These are phyloP conservation scores for Daldinia vernicosa DNA, from an alignment of 495 filamentous ascomycete genomes.

Conservation along the genomic window DNA sequence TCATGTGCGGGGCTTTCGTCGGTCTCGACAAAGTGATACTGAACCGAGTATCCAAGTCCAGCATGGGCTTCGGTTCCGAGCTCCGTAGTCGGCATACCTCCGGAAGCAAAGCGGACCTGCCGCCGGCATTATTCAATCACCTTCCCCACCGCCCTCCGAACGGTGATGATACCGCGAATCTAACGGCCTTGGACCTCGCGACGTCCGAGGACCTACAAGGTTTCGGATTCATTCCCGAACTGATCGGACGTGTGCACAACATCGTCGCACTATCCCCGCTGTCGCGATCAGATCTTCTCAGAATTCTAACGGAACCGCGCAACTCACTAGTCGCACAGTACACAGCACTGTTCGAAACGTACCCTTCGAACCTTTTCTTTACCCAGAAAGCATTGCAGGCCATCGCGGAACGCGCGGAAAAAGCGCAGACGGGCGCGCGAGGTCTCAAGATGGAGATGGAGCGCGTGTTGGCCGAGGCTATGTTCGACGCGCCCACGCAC, in stretches of 20 bases:
- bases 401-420: conserved; percentile 75
- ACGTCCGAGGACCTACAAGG: conserved; percentile 84
- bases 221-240: conserved; percentile 94
- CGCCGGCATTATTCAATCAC: conserved; percentile 53
- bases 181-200: conserved; percentile 83
- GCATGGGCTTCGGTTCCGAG: conserved; percentile 90
- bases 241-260: conserved; percentile 89
- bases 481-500: conserved; percentile 83
- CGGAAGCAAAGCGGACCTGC: conserved; percentile 51
- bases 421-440: conserved; percentile 86
- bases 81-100: conserved; percentile 63
- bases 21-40: conserved; percentile 90
- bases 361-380: conserved; percentile 83
- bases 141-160: conserved; percentile 49
- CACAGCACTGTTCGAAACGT: conserved; percentile 82
- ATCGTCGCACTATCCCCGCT: conserved; percentile 84
- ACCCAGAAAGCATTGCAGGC: conserved; percentile 80
- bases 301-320: conserved; percentile 90
- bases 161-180: conserved; percentile 44
- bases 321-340: conserved; percentile 90
- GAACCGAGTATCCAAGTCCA: conserved; percentile 83
- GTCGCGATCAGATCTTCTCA: conserved; percentile 77
- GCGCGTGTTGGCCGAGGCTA: conserved; percentile 81
- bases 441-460: conserved; percentile 92
- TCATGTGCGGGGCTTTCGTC: conserved; percentile 94